A percentile compares a stretch with the other conserved stretches of the same genome.
These are phyloP conservation scores for Colletotrichum sp. DNA, from an alignment of 2,329 filamentous ascomycete genomes.

Conservation along the genomic window DNA sequence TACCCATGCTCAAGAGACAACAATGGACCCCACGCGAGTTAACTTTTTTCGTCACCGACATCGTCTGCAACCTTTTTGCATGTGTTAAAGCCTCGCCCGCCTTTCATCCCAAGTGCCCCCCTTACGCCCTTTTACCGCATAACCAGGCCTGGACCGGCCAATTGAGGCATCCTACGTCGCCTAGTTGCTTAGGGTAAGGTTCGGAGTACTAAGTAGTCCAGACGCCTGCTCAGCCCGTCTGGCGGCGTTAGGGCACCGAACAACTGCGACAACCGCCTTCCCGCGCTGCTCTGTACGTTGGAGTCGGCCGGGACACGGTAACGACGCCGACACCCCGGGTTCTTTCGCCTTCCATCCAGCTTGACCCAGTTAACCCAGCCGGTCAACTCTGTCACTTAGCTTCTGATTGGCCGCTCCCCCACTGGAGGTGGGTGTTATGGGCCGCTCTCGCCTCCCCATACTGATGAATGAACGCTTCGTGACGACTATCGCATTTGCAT, in stretches of 20 bases:
- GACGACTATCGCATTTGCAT: slow-evolving; percentile 18
- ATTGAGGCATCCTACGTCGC: slow-evolving; percentile 9
- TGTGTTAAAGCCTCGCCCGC: not conserved
- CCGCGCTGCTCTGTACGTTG: not conserved
- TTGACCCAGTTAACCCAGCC: slow-evolving; percentile 11
- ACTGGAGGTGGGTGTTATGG: slow-evolving; percentile 1
- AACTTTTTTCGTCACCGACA: slow-evolving; percentile 12
- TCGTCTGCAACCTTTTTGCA: slow-evolving; percentile 3
- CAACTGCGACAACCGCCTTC: slow-evolving; percentile 2
- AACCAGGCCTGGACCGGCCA: not conserved
- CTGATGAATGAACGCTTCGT: slow-evolving; percentile 4
- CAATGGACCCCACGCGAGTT: slow-evolving; percentile 12
- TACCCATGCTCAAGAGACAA: slow-evolving; percentile 7
- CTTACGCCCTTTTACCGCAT: not conserved
- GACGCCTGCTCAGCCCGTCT: not conserved
- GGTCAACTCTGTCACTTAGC: not conserved
- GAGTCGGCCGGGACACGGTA: not conserved
- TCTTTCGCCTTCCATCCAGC: slow-evolving; percentile 14
- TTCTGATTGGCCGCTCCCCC: not conserved
- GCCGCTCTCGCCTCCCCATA: not conserved
- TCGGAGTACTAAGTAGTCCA: not conserved
- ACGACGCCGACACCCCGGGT: not conserved
- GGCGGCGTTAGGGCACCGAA: not conserved
- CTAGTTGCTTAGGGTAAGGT: slow-evolving; percentile 4
- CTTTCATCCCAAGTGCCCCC: not conserved